Percentiles rank a stretch among this genome's conserved stretches.
Conservation (phyloP, 2,329 filamentous ascomycete species). For the Claviceps sp. region DNA sequence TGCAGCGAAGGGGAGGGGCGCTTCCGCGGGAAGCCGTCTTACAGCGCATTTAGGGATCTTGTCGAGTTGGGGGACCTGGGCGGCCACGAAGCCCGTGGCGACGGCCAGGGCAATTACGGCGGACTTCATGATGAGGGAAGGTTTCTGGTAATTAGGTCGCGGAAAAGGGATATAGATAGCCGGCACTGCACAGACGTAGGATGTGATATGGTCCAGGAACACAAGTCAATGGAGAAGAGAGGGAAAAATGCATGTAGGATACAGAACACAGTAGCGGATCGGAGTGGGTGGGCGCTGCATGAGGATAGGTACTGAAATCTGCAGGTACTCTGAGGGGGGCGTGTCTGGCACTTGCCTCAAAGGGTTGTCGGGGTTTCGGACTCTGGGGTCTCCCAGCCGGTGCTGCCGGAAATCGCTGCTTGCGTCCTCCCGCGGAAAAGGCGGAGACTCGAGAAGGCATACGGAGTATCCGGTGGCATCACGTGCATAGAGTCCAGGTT, state of each 20-base stretch:
- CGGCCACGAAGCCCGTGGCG: conserved; percentile 19
- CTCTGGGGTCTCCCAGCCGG: no score
- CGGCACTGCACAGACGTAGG: neutral
- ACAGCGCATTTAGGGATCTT: conserved; percentile 21
- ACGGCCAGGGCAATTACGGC: conserved; percentile 17
- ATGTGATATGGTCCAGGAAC: neutral
- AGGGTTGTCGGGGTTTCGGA: no score
- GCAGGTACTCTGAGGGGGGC: no score
- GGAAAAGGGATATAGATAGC: neutral
- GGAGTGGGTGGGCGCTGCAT: neutral
- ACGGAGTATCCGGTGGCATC: no score
- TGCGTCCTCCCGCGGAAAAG: no score
- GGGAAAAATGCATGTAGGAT: no score
- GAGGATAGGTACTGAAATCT: no score
- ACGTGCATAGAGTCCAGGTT: no score
- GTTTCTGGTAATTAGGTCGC: neutral
- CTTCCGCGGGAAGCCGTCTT: neutral
- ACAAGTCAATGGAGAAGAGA: neutral
- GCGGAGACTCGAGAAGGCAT: no score
- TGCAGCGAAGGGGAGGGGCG: neutral
- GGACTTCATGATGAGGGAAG: conserved; percentile 21
- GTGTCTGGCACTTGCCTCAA: no score
- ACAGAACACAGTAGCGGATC: neutral
- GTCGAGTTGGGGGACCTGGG: conserved; percentile 14
- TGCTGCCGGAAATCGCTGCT: no score